These are phyloP conservation scores for Magnolia sinica DNA, from an alignment of 164 flowering plant genomes.

Conservation along the genomic window DNA sequence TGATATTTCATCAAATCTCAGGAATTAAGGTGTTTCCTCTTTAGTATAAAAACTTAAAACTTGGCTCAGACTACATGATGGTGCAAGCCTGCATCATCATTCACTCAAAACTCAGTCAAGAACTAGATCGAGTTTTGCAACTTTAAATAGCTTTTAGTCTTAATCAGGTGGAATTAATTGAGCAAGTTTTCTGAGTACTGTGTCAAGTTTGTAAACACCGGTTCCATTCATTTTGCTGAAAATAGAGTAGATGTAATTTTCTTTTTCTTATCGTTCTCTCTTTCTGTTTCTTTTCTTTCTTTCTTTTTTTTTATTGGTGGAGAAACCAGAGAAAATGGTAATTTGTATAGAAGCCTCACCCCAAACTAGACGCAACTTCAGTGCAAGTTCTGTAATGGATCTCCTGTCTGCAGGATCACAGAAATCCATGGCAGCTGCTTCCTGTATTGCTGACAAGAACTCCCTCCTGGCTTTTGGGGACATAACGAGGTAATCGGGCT, in stretches of 20 bases:
- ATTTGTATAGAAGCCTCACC: slow-evolving; percentile 38
- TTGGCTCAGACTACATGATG: neutral
- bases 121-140: neutral
- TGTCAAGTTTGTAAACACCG: neutral
- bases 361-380: slow-evolving; percentile 64
- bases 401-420: slow-evolving; percentile 52
- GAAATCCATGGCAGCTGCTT: slow-evolving; percentile 49
- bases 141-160: neutral
- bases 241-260: neutral
- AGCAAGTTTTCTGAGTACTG: neutral
- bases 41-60: neutral
- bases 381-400: slow-evolving; percentile 45
- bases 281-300: no score
- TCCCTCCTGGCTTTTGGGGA: slow-evolving; percentile 54
- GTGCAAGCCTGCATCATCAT: neutral
- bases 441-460: slow-evolving; percentile 57
- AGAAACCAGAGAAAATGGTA: no score
- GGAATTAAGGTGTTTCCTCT: neutral
- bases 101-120: neutral
- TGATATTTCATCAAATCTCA: no score
- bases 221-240: neutral
- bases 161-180: neutral
- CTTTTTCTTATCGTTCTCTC: no score
- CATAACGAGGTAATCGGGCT: slow-evolving; percentile 43
- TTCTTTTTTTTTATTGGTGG: no score